Percentiles rank a stretch among this genome's conserved stretches.
Evolutionary conservation across 2,329 filamentous ascomycete genomes (phyloP).

Genomic region (Colletotrichum trifolii): DNA sequence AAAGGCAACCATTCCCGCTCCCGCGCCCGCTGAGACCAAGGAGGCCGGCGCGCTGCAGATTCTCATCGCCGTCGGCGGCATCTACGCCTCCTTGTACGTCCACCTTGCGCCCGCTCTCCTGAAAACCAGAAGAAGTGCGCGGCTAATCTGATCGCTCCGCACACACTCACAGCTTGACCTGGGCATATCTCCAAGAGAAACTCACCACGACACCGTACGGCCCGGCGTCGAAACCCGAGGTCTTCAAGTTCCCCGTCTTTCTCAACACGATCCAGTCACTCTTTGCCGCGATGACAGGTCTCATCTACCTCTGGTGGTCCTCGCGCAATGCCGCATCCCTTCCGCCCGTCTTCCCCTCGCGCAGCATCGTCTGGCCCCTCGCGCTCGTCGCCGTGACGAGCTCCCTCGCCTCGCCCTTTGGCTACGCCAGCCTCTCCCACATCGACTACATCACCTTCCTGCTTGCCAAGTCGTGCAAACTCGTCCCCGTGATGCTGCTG

Average conservation of each 20-base stretch:
- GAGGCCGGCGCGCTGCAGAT: slow-evolving; percentile 79
- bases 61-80: slow-evolving; percentile 88
- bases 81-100: slow-evolving; percentile 94
- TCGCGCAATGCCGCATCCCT: slow-evolving; percentile 62
- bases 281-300: slow-evolving; percentile 86
- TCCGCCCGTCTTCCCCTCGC: slow-evolving; percentile 80
- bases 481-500: slow-evolving; percentile 97
- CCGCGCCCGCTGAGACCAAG: slow-evolving; percentile 44
- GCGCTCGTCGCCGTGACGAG: slow-evolving; percentile 85
- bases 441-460: slow-evolving; percentile 99
- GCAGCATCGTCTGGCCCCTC: slow-evolving; percentile 79
- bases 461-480: slow-evolving; percentile 96
- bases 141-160: neutral
- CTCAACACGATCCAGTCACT: slow-evolving; percentile 95
- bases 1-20: slow-evolving; percentile 40
- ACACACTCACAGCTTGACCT: slow-evolving; percentile 75
- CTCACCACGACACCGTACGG: slow-evolving; percentile 94
- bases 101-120: neutral
- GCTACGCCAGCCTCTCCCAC: slow-evolving; percentile 90
- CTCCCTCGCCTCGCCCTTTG: slow-evolving; percentile 92
- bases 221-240: slow-evolving; percentile 69
- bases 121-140: neutral
- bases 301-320: slow-evolving; percentile 79
- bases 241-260: slow-evolving; percentile 94
- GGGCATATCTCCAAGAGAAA: slow-evolving; percentile 96